Evolutionary conservation across 2,329 filamentous ascomycete genomes (phyloP).

Genomic region (Cladophialophora psammophila): DNA sequence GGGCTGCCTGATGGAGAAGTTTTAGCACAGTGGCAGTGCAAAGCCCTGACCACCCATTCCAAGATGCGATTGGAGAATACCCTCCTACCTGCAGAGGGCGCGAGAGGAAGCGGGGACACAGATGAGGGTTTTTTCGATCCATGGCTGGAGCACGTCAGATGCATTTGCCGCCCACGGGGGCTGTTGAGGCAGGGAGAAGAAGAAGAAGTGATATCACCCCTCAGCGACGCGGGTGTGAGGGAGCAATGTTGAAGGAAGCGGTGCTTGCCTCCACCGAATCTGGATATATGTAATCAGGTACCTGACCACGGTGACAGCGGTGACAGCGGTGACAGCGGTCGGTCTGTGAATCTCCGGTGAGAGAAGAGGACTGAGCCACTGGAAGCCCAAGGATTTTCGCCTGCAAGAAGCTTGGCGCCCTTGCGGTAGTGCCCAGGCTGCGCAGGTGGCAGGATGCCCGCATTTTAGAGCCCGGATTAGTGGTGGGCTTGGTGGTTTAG

Average conservation of each 20-base stretch:
- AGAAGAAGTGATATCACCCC: background rate
- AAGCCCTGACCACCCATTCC: slow-evolving; percentile 23
- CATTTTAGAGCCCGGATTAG: slow-evolving; percentile 8
- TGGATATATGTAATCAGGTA: slow-evolving; percentile 4
- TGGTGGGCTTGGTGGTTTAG: background rate
- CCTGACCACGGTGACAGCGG: background rate
- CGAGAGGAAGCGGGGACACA: slow-evolving; percentile 24
- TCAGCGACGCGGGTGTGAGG: background rate
- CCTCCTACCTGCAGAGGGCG: slow-evolving; percentile 12
- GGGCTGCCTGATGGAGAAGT: slow-evolving; percentile 26
- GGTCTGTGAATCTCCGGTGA: background rate
- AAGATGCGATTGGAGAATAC: slow-evolving; percentile 26
- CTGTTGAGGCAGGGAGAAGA: slow-evolving; percentile 1
- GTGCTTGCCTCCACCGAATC: background rate
- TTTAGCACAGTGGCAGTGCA: slow-evolving; percentile 36
- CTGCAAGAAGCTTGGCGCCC: slow-evolving; percentile 5
- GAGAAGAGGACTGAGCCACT: background rate
- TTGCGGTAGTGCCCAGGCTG: background rate
- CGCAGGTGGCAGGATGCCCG: background rate
- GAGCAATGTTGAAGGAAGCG: background rate
- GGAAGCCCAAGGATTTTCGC: background rate
- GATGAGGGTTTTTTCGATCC: slow-evolving; percentile 18
- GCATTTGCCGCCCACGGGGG: slow-evolving; percentile 13
- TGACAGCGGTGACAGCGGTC: background rate
- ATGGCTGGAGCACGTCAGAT: slow-evolving; percentile 17